Percentiles rank a stretch among this genome's conserved stretches.
These are phyloP conservation scores for Raphidocelis subcapitata DNA, from an alignment of 139 green algal genomes.

Conservation along the genomic window DNA sequence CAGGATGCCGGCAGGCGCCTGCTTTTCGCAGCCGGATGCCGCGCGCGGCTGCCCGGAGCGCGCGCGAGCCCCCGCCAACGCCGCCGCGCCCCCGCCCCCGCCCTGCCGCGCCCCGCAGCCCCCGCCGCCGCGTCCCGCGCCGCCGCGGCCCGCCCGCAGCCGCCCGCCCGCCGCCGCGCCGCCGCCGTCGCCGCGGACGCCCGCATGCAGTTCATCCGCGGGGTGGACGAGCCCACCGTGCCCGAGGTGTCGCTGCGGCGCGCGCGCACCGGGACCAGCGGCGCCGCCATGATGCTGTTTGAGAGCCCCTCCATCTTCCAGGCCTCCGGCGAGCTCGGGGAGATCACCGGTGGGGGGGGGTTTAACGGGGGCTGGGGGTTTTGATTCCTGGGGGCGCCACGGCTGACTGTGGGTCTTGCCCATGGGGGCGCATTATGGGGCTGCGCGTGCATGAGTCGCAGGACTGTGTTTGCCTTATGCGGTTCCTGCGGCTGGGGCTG, in stretches of 20 bases:
- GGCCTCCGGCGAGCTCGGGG: slow-evolving; percentile 58
- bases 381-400: no score
- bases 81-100: no score
- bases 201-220: slow-evolving; percentile 90
- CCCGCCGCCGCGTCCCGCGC: not conserved
- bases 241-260: slow-evolving; percentile 92
- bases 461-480: no score
- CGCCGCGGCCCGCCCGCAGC: not conserved
- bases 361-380: no score
- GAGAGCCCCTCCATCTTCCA: slow-evolving; percentile 92
- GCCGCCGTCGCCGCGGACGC: slow-evolving; percentile 29
- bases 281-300: slow-evolving; percentile 92
- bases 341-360: slow-evolving; percentile 36
- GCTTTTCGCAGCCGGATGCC: no score
- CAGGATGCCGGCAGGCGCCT: no score
- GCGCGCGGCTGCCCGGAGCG: no score
- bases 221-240: slow-evolving; percentile 84
- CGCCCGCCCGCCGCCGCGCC: not conserved
- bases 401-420: no score
- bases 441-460: no score
- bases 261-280: slow-evolving; percentile 76
- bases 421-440: no score
- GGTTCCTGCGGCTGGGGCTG: no score
- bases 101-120: not conserved
- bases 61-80: not conserved